A percentile compares a stretch with the other conserved stretches of the same genome.
Conservation (phyloP, 371 early-diverging fungal genomes). For the Mucor velutinosus region DNA sequence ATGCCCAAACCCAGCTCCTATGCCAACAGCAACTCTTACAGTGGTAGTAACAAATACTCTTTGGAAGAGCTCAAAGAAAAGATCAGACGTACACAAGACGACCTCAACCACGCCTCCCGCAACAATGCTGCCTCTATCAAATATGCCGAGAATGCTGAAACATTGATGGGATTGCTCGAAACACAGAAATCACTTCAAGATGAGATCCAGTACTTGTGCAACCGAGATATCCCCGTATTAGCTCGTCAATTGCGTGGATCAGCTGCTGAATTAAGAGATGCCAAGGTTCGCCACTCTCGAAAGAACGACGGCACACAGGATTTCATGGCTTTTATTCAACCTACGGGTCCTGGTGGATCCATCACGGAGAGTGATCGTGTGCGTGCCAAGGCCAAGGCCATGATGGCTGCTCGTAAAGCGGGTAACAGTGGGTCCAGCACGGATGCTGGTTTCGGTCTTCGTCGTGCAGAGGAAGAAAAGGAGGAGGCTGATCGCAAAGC, state of each 20-base stretch:
- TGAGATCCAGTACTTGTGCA: conserved; percentile 49
- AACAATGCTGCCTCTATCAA: conserved; percentile 25
- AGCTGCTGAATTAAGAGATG: conserved; percentile 57
- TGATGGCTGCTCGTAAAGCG: conserved; percentile 64
- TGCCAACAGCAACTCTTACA: neutral
- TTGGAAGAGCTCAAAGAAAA: conserved; percentile 52
- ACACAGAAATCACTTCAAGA: conserved; percentile 45
- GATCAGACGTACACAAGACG: conserved; percentile 43
- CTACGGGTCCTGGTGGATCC: conserved; percentile 65
- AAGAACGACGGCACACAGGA: conserved; percentile 47
- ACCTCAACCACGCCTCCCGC: conserved; percentile 25
- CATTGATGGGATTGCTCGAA: conserved; percentile 36
- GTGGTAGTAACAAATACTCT: conserved; percentile 26
- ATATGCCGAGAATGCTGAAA: conserved; percentile 36
- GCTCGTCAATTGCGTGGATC: conserved; percentile 56
- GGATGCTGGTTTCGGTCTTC: conserved; percentile 34
- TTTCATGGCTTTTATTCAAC: conserved; percentile 44
- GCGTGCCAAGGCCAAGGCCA: conserved; percentile 67
- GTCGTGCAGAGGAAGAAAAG: conserved; percentile 51
- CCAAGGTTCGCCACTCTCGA: conserved; percentile 48
- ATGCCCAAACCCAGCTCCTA: conserved; percentile 9
- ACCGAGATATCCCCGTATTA: conserved; percentile 56
- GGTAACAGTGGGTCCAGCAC: conserved; percentile 28
- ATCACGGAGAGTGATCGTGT: conserved; percentile 64
- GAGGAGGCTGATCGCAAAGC: conserved; percentile 40